Percentiles rank a stretch among this genome's conserved stretches.
phyloP scores from a whole-genome alignment of 2,329 filamentous ascomycete species.

The Exophiala dermatitidis region DNA sequence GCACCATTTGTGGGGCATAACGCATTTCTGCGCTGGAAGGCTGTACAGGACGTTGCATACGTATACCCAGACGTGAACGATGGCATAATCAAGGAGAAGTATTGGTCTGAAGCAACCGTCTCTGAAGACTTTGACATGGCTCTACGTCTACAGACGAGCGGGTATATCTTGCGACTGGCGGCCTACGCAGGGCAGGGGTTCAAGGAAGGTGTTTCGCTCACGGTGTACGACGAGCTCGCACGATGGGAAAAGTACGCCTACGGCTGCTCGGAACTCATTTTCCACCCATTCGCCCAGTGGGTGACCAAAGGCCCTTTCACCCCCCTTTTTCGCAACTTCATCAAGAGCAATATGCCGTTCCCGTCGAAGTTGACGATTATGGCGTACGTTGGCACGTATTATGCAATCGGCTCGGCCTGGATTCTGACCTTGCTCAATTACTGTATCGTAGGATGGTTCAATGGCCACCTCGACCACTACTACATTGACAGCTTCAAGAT shows the following conservation, averaged over 20 bases:
- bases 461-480: constrained; percentile 58
- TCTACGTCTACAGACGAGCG: constrained; percentile 61
- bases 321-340: constrained; percentile 66
- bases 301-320: constrained; percentile 67
- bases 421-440: constrained; percentile 64
- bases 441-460: constrained; percentile 64
- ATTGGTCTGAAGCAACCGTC: constrained; percentile 68
- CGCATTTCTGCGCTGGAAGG: constrained; percentile 64
- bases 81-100: constrained; percentile 54
- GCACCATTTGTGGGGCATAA: constrained; percentile 74
- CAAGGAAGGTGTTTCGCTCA: constrained; percentile 74
- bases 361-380: constrained; percentile 64
- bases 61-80: constrained; percentile 37
- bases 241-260: constrained; percentile 86
- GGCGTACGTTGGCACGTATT: constrained; percentile 65
- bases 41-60: constrained; percentile 53
- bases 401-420: constrained; percentile 61
- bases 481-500: constrained; percentile 62
- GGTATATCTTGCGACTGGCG: constrained; percentile 61
- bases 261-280: constrained; percentile 74
- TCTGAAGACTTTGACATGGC: constrained; percentile 74
- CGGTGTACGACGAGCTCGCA: constrained; percentile 75
- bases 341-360: constrained; percentile 55
- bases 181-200: constrained; percentile 64
- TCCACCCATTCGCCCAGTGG: constrained; percentile 71